Evolutionary conservation across 78 protist genomes (phyloP).

Genomic region (Cavenderia fasciculata): DNA sequence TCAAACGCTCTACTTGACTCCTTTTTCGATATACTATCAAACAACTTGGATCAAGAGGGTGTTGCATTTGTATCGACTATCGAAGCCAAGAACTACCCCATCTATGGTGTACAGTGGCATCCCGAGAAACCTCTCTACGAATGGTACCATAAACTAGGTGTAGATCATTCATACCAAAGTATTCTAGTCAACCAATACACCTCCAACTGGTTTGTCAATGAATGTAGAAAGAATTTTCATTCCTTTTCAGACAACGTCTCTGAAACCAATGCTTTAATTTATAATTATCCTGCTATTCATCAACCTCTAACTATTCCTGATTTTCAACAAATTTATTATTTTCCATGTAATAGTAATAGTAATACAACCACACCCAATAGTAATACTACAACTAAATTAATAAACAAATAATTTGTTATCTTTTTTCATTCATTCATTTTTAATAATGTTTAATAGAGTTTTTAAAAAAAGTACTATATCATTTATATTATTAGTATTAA

Average conservation of each 20-base stretch:
- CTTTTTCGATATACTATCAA: conserved; percentile 82
- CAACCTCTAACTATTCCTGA: conserved; percentile 12
- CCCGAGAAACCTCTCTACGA: conserved; percentile 90
- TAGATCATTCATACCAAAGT: conserved; percentile 51
- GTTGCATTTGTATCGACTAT: conserved; percentile 80
- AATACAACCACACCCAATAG: too few relatives aligned
- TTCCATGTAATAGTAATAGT: too few relatives aligned
- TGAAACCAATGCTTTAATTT: conserved; percentile 36
- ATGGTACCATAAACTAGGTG: conserved; percentile 72
- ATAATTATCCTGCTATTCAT: conserved; percentile 64
- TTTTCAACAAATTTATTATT: conserved; percentile 72
- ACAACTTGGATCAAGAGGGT: conserved; percentile 85
- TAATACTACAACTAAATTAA: too few relatives aligned
- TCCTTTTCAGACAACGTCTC: neutral
- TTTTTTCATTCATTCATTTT: too few relatives aligned
- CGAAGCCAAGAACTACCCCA: conserved; percentile 84
- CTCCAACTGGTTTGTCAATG: conserved; percentile 71
- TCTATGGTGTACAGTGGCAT: conserved; percentile 93
- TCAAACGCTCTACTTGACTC: too few relatives aligned
- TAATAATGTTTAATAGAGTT: too few relatives aligned
- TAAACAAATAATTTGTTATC: too few relatives aligned
- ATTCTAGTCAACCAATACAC: conserved; percentile 69
- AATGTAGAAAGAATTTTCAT: conserved; percentile 61
- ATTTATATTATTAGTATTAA: too few relatives aligned
- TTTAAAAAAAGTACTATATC: too few relatives aligned